Base-by-base conservation (phyloP, 2,329 filamentous ascomycete genomes). In the Stemphylium lycopersici region DNA sequence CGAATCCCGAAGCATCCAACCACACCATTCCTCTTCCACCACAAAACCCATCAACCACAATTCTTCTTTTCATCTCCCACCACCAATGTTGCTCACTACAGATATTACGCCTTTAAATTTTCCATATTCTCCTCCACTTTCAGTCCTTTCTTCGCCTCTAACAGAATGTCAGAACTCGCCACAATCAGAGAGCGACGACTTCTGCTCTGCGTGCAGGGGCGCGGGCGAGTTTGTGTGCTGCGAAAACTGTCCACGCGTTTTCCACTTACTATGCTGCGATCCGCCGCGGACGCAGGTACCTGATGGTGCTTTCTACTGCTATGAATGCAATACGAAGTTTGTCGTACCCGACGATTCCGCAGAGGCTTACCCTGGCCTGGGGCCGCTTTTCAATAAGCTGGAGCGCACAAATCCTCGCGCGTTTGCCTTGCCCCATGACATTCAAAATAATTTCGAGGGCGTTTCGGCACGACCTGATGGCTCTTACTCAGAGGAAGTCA, bases 181-280 rank as follows among this genome's bases (percentile, higher is more conserved):
- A 58, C 75, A 68, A 39, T 72, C 71, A 37, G 73, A 96, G 59
- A 96, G 96, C 75, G 91, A 95, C 74, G 93, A 98, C 74, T 89
- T 89, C 70, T 99, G 93, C 79, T 88, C 88, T 58, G 87, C 91
- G 40, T 99, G 95, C 78, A 86, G 88, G 68, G 90, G 89, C 60
- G 89, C 86, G 63, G 93, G 93, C 52, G 87, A 91, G 65, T 84
- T 99, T 59, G 83, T 98, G 62, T 97, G 93, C 78, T 99, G 95
- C 76, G 95, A 98, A 78, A 90, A 90, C 59, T 99, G 95, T 78
- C 85, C 88, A 56, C 87, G 91, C 63, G 91, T 93, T 5, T 97
- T 96, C 77, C 95, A 98, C 76, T 91, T 95, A 72, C 83, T 85
- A 55, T 98, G 95, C 74, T 86, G 95, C 63, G 89, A 96, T 74